These are phyloP conservation scores for Dryas drummondii DNA, from an alignment of 306 rosid genomes.

Conservation along the genomic window DNA sequence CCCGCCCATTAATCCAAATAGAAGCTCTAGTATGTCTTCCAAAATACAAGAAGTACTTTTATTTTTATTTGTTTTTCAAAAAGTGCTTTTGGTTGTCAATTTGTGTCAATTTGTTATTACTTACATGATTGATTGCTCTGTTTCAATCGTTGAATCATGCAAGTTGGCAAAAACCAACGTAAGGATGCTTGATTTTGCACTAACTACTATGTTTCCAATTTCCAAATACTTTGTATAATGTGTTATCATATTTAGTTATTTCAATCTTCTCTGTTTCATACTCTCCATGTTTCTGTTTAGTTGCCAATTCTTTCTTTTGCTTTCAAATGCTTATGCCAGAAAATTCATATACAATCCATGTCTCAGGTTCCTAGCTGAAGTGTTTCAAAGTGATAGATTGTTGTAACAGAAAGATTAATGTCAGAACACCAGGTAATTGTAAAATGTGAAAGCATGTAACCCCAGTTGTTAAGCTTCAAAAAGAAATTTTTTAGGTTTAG, in stretches of 20 bases:
- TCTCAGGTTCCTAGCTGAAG: too few species aligned
- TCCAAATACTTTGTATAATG: not conserved
- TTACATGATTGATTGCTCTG: not conserved
- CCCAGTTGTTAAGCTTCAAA: too few species aligned
- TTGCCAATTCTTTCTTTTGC: not conserved
- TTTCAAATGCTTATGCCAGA: not conserved
- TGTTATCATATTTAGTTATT: not conserved
- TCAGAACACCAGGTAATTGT: too few species aligned
- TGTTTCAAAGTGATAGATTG: too few species aligned
- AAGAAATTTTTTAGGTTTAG: too few species aligned
- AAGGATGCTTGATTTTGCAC: not conserved
- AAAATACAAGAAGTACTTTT: not conserved
- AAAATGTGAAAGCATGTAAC: too few species aligned
- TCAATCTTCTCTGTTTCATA: not conserved
- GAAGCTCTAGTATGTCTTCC: not conserved
- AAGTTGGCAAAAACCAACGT: not conserved
- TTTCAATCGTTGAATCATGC: not conserved
- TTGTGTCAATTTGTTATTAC: too few species aligned
- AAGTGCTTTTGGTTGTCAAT: not conserved
- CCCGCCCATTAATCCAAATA: not conserved
- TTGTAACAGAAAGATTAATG: too few species aligned
- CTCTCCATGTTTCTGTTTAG: not conserved
- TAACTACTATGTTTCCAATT: not conserved
- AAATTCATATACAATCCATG: not conserved
- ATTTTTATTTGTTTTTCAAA: too few species aligned